Evolutionary conservation across 768 basidiomycete species (phyloP), one percentile per base, ranked within the genome.

Genomic region (Albatrellus ellisii): DNA sequence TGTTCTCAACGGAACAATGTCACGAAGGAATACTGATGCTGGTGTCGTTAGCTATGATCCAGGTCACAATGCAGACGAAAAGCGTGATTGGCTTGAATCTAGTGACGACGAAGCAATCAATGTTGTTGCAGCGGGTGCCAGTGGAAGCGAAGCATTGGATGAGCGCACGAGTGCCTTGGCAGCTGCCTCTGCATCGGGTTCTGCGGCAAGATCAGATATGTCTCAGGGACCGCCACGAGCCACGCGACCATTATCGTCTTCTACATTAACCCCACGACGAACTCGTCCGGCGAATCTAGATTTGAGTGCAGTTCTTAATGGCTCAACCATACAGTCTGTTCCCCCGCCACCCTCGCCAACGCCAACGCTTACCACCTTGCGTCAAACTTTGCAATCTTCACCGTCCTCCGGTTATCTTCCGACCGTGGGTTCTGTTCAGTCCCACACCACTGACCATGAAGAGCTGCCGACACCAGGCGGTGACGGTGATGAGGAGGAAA

Each of bases 71-170:
- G 35, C 49, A 2, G 66, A 68, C 54, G 55, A 63, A 46, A 57
- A 73, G 43, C 70, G 59, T 43, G 73, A 91, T 52, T 86, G 89
- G 87, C 65, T 72, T 42, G 76, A 85, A 56, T 57, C 73, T 4
- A 88, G 85, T 50, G 87, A 90, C 47, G 87, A 90, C 42, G 87
- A 90, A 57, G 87, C 85, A 11, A 85, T 90, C 41, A 76, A 86
- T 52, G 62, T 84, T 31, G 73, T 88, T 25, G 81, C 87, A 0
- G 85, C 87, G 14, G 86, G 77, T 9, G 68, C 83, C 11, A 84
- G 82, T 46, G 86, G 87, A 6, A 80, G 83, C 51, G 81, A 80
- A 54, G 77, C 79, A 11, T 56, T 89, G 38, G 86, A 90, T 52
- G 86, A 90, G 58, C 73, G 86, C 21, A 90, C 86, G 0, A 88